A percentile compares a stretch with the other conserved stretches of the same genome.
phyloP scores from a whole-genome alignment of 2,329 filamentous ascomycete genomes.

The Ceratocystis lukuohia region DNA sequence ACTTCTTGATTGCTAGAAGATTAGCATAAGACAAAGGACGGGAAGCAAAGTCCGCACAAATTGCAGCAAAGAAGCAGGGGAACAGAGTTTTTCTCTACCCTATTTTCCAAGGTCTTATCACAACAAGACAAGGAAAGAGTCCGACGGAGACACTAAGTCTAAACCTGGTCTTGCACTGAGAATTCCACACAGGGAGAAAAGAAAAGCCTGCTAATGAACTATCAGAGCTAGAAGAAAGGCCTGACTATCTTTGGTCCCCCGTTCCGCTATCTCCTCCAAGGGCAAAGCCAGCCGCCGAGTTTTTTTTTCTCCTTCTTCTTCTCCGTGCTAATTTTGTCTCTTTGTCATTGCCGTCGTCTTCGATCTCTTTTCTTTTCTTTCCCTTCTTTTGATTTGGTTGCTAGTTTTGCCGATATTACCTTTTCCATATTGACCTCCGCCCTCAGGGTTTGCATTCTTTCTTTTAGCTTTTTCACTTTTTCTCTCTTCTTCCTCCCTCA shows the following conservation, averaged over 20 bases:
- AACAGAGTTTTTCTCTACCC: not conserved
- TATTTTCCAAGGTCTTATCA: not conserved
- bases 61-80: not conserved
- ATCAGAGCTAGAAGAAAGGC: not conserved
- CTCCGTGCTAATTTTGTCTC: not conserved
- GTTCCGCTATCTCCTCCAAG: not conserved
- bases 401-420: too few relatives aligned
- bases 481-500: not conserved
- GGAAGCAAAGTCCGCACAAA: not conserved
- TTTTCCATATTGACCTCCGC: too few relatives aligned
- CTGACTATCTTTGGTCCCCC: not conserved
- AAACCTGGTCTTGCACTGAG: not conserved
- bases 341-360: not conserved
- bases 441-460: not conserved
- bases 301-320: constrained; percentile 4
- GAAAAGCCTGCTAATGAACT: not conserved
- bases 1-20: not conserved
- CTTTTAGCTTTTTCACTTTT: not conserved
- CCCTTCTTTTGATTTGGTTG: not conserved
- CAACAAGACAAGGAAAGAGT: not conserved
- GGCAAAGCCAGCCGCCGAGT: not conserved
- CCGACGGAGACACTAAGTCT: not conserved
- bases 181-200: not conserved
- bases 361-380: not conserved
- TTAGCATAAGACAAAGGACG: not conserved